A percentile compares a stretch with the other conserved stretches of the same genome.
Conservation (phyloP, 2,329 filamentous ascomycete genomes). For the Xylaria sp. region DNA sequence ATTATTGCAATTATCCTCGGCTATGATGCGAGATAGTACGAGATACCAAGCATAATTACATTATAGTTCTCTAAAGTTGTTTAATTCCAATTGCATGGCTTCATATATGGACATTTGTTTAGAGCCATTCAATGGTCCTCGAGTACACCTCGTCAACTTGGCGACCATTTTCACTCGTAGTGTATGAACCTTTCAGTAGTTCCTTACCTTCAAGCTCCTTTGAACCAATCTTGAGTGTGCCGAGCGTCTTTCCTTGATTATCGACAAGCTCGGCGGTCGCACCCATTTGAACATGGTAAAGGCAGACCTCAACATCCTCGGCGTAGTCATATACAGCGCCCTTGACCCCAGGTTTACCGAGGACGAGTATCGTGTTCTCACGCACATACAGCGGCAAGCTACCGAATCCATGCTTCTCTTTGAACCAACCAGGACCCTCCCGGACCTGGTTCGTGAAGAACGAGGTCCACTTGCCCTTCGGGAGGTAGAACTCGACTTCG, state of each 20-base stretch:
- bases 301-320: conserved; percentile 59
- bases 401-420: conserved; percentile 68
- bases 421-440: conserved; percentile 67
- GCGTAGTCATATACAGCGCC: conserved; percentile 62
- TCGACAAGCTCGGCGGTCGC: conserved; percentile 58
- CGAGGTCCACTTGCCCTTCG: conserved; percentile 60
- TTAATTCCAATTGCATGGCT: not conserved
- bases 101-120: conserved; percentile 2
- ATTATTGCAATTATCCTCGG: conserved; percentile 7
- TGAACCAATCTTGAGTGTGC: conserved; percentile 54
- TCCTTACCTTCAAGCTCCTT: conserved; percentile 55
- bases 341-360: conserved; percentile 55
- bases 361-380: conserved; percentile 62
- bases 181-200: conserved; percentile 54
- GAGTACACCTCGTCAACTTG: conserved; percentile 40
- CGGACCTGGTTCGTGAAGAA: conserved; percentile 62
- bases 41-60: not conserved
- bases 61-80: not conserved
- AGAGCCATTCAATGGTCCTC: conserved; percentile 44
- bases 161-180: conserved; percentile 39
- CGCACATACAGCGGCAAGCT: conserved; percentile 69
- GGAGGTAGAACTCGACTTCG: conserved; percentile 73
- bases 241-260: conserved; percentile 56
- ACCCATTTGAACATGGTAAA: conserved; percentile 58
- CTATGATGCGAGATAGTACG: not conserved